Base-by-base conservation (phyloP, 257 asterid species). In the Orobanche coerulescens region DNA sequence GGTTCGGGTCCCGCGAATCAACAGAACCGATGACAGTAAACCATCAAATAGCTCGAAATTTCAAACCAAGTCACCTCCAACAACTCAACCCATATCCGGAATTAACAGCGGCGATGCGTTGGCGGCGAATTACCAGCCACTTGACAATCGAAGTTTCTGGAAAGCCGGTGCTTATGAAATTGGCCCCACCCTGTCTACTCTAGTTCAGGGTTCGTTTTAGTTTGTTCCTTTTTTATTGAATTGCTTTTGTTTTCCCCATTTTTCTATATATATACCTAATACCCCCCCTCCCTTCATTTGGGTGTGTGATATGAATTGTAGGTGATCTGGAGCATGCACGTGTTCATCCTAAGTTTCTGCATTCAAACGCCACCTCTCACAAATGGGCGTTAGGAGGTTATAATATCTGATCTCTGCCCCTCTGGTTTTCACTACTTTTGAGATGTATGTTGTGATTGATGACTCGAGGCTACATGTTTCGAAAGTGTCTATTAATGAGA, bases 361-460 rank as follows among this genome's bases (percentile, higher is more conserved):
- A 91, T 82, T 80, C 98, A 5, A 88, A 91, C 73, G 96, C 98
- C 18, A 91, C 98, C 52, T 87, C 92, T 44, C 98, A 91, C 70
- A 85, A 84, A 70, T 91, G 98, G 98, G 98, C 96, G 2, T 85
- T 91, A 57, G 98, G 98, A 76, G 97, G 97, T 90, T 64, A 61
- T 44, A 1, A 22, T 44, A 40, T 42, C 23, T 60, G 24, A 50
- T 62, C 2, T 15, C 12, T 19, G 15, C 14, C 34, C 58, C 2
- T 15, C 12, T 19, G 15, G 18, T 43, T 55, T 69, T 13, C 48
- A 31, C 48, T 18, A 25, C 34, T 15, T 26, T 2, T 39, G 26
- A 56, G 20, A 5, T 43, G 10, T 30, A 11, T 23, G n/a, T 72
- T 24, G 6, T 54, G 51, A 20, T 57, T 64, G 66, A 18, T 42